Conservation (phyloP, 176 grass and related monocot species). For the Luzula sylvatica region DNA sequence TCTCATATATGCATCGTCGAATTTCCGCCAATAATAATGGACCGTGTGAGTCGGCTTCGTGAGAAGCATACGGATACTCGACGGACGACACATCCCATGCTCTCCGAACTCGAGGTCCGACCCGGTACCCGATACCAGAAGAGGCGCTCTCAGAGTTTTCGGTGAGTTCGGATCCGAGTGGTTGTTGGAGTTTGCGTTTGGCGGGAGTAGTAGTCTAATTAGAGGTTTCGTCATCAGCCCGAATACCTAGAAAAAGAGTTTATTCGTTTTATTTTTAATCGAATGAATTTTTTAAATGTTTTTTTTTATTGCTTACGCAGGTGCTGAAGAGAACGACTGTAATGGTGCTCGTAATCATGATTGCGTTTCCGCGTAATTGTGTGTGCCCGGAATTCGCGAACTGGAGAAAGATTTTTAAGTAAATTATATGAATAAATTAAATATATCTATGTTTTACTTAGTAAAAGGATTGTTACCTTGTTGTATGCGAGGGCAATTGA, state of each 20-base stretch:
- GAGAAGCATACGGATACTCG: conserved; percentile 86
- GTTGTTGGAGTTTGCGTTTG: not conserved
- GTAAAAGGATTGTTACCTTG: conserved; percentile 35
- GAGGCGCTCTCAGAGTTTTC: conserved; percentile 43
- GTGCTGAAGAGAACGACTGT: conserved; percentile 94
- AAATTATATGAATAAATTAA: not conserved
- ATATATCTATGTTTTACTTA: not conserved
- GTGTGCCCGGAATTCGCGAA: conserved; percentile 91
- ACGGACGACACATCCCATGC: conserved; percentile 38
- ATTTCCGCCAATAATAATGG: conserved; percentile 98
- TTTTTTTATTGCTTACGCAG: conserved; percentile 41
- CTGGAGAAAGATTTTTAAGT: conserved; percentile 31
- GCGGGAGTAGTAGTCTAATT: conserved; percentile 51
- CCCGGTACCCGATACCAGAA: conserved; percentile 40
- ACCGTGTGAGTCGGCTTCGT: conserved; percentile 71
- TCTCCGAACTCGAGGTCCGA: conserved; percentile 37
- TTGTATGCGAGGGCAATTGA: conserved; percentile 99
- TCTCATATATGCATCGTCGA: conserved; percentile 85
- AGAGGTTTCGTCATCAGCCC: conserved; percentile 94
- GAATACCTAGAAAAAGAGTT: conserved; percentile 44
- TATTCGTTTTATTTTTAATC: not conserved
- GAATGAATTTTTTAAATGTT: not conserved
- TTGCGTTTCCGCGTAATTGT: conserved; percentile 72
- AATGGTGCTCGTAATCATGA: conserved; percentile 99
- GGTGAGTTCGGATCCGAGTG: conserved; percentile 63